These are phyloP conservation scores for Mycena rebaudengoi DNA, from an alignment of 768 basidiomycete species.

Conservation along the genomic window DNA sequence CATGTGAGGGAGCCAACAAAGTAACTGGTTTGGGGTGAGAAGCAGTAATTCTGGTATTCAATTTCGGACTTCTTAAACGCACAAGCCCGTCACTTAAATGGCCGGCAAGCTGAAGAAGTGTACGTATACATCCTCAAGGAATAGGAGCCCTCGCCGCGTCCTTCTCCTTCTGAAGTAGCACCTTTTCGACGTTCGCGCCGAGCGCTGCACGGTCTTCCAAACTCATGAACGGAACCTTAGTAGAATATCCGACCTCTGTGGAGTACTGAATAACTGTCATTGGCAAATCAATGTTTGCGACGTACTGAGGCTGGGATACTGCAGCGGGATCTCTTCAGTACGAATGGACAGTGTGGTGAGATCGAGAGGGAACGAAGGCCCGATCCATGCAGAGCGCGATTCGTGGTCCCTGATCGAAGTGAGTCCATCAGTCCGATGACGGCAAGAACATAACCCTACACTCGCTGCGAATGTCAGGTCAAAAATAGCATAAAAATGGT, in stretches of 20 bases:
- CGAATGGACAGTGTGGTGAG: slow-evolving; percentile 62
- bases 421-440: neutral
- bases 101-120: neutral
- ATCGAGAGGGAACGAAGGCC: slow-evolving; percentile 74
- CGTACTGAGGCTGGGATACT: slow-evolving; percentile 74
- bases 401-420: slow-evolving; percentile 68
- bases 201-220: slow-evolving; percentile 69
- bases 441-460: slow-evolving; percentile 46
- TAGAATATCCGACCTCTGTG: slow-evolving; percentile 77
- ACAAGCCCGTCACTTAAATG: no score
- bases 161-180: slow-evolving; percentile 67
- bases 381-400: slow-evolving; percentile 76
- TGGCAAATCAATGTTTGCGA: no score
- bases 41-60: no score
- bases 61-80: no score
- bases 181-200: slow-evolving; percentile 67
- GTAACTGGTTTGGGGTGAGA: no score
- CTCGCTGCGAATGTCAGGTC: slow-evolving; percentile 48
- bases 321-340: slow-evolving; percentile 64
- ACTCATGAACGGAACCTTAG: slow-evolving; percentile 53
- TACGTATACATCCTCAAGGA: slow-evolving; percentile 24
- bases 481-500: neutral
- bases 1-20: no score
- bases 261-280: no score
- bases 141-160: slow-evolving; percentile 73